Conservation (phyloP, 768 basidiomycete species). For the Lyophyllum semitale region DNA sequence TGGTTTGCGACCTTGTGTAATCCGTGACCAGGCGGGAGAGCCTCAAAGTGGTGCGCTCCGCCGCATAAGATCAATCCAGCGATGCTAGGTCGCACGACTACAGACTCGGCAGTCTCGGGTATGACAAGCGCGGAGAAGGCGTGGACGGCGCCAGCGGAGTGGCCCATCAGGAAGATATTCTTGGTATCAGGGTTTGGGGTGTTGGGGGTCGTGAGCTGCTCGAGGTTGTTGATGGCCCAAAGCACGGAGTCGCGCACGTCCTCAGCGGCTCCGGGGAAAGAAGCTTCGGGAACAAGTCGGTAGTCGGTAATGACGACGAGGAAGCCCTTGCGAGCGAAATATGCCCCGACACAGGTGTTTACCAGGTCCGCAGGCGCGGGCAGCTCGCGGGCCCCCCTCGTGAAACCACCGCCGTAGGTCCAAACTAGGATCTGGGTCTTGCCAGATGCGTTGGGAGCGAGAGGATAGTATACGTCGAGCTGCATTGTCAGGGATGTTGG, state of each 20-base stretch:
- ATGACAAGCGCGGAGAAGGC: constrained; percentile 45
- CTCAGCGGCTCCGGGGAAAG: constrained; percentile 55
- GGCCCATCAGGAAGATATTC: constrained; percentile 51
- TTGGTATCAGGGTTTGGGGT: constrained; percentile 40
- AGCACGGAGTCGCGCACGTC: constrained; percentile 62
- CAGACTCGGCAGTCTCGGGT: constrained; percentile 29
- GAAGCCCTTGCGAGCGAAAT: constrained; percentile 61
- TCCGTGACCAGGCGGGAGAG: constrained; percentile 20
- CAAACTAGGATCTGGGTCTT: constrained; percentile 59
- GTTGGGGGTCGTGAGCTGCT: constrained; percentile 26
- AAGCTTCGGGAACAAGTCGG: constrained; percentile 57
- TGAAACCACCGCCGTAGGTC: constrained; percentile 69
- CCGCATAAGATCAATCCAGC: constrained; percentile 48
- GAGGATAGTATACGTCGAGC: constrained; percentile 72
- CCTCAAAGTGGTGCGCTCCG: constrained; percentile 42
- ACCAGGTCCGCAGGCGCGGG: constrained; percentile 48
- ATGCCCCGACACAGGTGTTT: constrained; percentile 61
- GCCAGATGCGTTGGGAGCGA: constrained; percentile 20
- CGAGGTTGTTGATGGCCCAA: constrained; percentile 47
- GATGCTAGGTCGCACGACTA: constrained; percentile 34
- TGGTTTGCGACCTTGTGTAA: constrained; percentile 31
- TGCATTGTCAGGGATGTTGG: constrained; percentile 20
- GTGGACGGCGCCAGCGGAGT: constrained; percentile 64
- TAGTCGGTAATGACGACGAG: constrained; percentile 72
- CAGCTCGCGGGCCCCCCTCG: constrained; percentile 48